These are phyloP conservation scores for Geotrichum phurueaensis DNA, from an alignment of 1,139 yeast genomes.

Conservation along the genomic window DNA sequence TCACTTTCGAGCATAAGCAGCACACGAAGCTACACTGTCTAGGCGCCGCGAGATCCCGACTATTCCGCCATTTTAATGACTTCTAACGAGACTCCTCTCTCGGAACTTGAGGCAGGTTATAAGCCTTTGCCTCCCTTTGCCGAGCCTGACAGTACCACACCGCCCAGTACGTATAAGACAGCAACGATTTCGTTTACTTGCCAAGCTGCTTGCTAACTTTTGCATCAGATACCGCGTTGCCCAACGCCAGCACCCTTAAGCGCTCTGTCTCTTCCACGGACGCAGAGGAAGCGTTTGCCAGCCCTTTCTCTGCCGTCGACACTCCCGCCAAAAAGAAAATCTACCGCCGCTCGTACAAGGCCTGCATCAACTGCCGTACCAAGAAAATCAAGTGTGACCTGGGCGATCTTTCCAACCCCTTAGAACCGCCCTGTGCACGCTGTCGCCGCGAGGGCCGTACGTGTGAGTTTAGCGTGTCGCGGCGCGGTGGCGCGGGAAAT, in stretches of 20 bases:
- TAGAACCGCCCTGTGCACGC: conserved; percentile 77
- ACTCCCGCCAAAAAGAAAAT: conserved; percentile 14
- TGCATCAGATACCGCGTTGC: background rate
- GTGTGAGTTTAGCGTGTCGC: conserved; percentile 67
- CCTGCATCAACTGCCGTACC: conserved; percentile 77
- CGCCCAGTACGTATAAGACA: background rate
- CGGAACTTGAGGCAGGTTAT: background rate
- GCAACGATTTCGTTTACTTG: background rate
- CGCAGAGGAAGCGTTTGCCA: background rate
- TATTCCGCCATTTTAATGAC: background rate
- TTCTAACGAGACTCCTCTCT: background rate
- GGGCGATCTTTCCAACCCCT: conserved; percentile 68
- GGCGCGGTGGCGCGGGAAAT: conserved; percentile 51
- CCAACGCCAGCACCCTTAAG: background rate
- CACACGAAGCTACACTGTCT: background rate
- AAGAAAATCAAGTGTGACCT: conserved; percentile 81
- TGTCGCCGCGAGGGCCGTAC: conserved; percentile 75
- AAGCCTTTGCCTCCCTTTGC: background rate
- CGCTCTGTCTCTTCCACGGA: background rate
- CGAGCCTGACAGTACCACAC: background rate
- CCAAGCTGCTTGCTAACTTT: conserved; percentile 1
- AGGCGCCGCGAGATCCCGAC: background rate
- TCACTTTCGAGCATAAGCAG: background rate
- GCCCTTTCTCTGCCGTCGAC: background rate
- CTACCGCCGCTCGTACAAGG: conserved; percentile 64